phyloP scores from a whole-genome alignment of 2,329 filamentous ascomycete species.

The Juglanconis oblonga region DNA sequence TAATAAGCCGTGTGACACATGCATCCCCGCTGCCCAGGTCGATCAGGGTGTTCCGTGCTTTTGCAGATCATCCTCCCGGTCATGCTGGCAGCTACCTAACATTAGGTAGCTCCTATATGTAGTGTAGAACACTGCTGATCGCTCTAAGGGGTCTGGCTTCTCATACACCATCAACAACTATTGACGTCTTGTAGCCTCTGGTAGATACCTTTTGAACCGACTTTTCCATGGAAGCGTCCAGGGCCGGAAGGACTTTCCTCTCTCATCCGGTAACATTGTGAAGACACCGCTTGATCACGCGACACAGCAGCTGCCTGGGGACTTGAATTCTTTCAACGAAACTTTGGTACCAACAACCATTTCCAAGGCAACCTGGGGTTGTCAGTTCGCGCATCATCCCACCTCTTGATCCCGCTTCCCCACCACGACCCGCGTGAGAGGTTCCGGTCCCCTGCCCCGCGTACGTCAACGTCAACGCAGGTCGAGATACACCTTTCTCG shows the following conservation, averaged over 20 bases:
- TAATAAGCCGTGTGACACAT: not conserved
- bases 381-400: conserved; percentile 3
- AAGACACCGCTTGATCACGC: not conserved
- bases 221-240: not conserved
- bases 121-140: not conserved
- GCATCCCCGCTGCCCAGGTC: not conserved
- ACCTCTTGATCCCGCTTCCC: conserved; percentile 7
- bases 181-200: not conserved
- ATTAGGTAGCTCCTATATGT: not conserved
- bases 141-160: not conserved
- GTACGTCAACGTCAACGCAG: conserved; percentile 12
- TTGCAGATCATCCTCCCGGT: not conserved
- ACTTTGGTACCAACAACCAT: not conserved
- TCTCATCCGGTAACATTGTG: not conserved
- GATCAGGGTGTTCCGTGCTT: not conserved
- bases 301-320: not conserved
- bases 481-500: conserved; percentile 14
- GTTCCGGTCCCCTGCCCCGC: conserved; percentile 6
- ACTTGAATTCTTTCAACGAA: not conserved
- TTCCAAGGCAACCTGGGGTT: not conserved
- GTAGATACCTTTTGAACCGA: not conserved
- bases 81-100: not conserved
- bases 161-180: not conserved
- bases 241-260: not conserved
- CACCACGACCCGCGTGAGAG: conserved; percentile 12